Base-by-base conservation (phyloP, 148 eudicot species). In the Rhododendron ovatum region DNA sequence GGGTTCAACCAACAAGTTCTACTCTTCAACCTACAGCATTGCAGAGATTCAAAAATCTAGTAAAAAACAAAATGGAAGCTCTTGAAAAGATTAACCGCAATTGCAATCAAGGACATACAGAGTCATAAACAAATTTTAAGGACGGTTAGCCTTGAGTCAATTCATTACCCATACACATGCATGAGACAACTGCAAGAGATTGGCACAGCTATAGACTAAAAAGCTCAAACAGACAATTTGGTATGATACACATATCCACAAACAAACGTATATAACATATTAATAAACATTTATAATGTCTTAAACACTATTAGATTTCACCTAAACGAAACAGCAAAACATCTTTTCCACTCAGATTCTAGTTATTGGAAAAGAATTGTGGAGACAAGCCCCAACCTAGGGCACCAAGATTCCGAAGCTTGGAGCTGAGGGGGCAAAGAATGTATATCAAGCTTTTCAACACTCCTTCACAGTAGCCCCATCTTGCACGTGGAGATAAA, bases 11-110 rank as follows among this genome's bases (percentile, higher is more conserved):
- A 95, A 85, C 82, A 86, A 82, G 82, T 87, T 90, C 98, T 96
- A 94, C 88, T 95, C 93, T 84, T 89, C 87, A 88, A 94, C 98
- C 98, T 94, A 67, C 30, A 47, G 51, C 71, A 82, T 74, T 83
- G 51, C 82, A 67, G 45, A 85, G 26, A 85, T 35, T 67, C 24
- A 45, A 51, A 35, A 53, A 13, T 33, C 28, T 83, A 30, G 30
- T 81, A 50, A 63, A 14, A 43, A 26, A 41, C 26, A 76, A 30
- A 20, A 28, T 50, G 50, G 18, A 35, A 81, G 22, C 57, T 73
- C 33, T 35, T 55, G 45, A 71, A 43, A 20, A 53, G 8, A 81
- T 48, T 13, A 48, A 78, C 51, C 5, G 81, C 30, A 12, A 28
- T 39, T n/a, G 51, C 28, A 78, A 55, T 67, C 14, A 48, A 73